Percentiles rank a stretch among this genome's conserved stretches.
phyloP scores from a whole-genome alignment of 2,329 filamentous ascomycete genomes.

The Diaporthe helianthi region DNA sequence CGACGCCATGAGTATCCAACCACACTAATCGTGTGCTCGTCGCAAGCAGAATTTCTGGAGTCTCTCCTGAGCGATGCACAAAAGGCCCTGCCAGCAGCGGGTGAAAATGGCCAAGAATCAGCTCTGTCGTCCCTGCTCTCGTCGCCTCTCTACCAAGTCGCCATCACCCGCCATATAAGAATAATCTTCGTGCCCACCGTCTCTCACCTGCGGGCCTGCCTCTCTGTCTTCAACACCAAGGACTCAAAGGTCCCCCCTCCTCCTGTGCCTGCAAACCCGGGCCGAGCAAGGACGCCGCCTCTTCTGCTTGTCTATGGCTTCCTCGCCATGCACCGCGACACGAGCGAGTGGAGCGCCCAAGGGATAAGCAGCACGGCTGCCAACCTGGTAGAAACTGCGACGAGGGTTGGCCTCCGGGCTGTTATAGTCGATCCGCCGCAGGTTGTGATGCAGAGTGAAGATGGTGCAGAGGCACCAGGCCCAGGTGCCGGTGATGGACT shows the following conservation, averaged over 20 bases:
- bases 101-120: background rate
- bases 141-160: conserved; percentile 73
- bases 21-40: conserved; percentile 74
- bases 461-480: conserved; percentile 33
- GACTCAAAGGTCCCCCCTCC: conserved; percentile 49
- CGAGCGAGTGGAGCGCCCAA: conserved; percentile 78
- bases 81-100: conserved; percentile 18
- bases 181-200: conserved; percentile 78
- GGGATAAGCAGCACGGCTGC: conserved; percentile 71
- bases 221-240: conserved; percentile 61
- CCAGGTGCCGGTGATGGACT: background rate
- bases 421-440: conserved; percentile 55
- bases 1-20: conserved; percentile 62
- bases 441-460: conserved; percentile 34
- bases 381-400: conserved; percentile 66
- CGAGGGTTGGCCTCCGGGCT: conserved; percentile 51
- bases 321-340: conserved; percentile 69
- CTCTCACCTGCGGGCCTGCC: conserved; percentile 77
- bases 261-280: conserved; percentile 38
- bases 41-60: conserved; percentile 68
- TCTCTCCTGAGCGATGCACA: conserved; percentile 60
- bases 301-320: conserved; percentile 70
- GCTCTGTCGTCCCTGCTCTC: conserved; percentile 53
- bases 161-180: conserved; percentile 71
- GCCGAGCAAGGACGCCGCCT: conserved; percentile 40